Conservation (phyloP, 257 asterid species). For the Solanum corneliomulleri region DNA sequence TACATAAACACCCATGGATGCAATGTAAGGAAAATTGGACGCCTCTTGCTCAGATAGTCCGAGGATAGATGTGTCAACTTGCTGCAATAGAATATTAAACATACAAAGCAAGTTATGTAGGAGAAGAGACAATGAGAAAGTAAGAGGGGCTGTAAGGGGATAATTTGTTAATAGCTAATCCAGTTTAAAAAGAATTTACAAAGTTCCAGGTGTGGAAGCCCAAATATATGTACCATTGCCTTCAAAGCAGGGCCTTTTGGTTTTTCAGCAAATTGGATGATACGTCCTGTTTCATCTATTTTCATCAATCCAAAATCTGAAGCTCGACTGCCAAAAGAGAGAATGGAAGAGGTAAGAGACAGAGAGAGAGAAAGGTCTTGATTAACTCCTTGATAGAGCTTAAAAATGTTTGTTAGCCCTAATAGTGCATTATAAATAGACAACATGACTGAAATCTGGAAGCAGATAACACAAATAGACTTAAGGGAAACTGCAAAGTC, state of each 20-base stretch:
- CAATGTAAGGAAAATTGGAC: constrained; percentile 52
- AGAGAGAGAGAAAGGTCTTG: not conserved
- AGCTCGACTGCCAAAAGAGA: constrained; percentile 61
- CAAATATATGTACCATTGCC: constrained; percentile 45
- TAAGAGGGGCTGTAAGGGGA: not conserved
- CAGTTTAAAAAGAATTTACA: not conserved
- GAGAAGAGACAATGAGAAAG: not conserved
- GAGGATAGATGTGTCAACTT: constrained; percentile 72
- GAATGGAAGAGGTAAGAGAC: not conserved
- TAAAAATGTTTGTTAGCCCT: not conserved
- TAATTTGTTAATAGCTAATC: not conserved
- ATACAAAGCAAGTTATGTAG: not conserved
- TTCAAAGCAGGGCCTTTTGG: constrained; percentile 70
- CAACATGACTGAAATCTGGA: not conserved
- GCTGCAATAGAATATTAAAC: constrained; percentile 37
- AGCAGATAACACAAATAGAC: not conserved
- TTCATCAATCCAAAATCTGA: constrained; percentile 89
- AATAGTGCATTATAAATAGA: not conserved
- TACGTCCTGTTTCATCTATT: constrained; percentile 59
- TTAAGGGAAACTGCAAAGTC: not conserved
- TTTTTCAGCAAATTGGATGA: constrained; percentile 77
- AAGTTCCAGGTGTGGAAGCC: not conserved
- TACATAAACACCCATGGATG: constrained; percentile 96
- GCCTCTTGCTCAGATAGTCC: constrained; percentile 74
- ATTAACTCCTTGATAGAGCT: not conserved